phyloP scores from a whole-genome alignment of 495 filamentous ascomycete species.

The Cryomyces minteri region DNA sequence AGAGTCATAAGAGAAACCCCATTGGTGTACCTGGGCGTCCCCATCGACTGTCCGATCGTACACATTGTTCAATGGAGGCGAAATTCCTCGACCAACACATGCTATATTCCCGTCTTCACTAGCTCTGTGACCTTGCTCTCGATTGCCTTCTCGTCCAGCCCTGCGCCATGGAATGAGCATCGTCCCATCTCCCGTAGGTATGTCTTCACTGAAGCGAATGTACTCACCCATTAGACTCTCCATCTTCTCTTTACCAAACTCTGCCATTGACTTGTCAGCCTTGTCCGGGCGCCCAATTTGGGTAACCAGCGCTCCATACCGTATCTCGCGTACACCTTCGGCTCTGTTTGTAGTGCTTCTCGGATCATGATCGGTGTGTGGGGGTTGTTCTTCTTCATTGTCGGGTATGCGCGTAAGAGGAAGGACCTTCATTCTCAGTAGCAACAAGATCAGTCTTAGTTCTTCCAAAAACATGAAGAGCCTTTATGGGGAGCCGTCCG shows the following conservation, averaged over 20 bases:
- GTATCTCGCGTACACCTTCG: conserved; percentile 82
- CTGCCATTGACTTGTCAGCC: conserved; percentile 24
- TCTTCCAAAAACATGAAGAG: no score
- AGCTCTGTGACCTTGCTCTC: conserved; percentile 71
- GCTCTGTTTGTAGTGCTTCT: conserved; percentile 66
- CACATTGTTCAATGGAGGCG: background rate
- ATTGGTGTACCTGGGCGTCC: background rate
- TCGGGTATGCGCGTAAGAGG: conserved; percentile 79
- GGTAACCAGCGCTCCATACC: conserved; percentile 34
- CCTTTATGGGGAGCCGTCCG: no score
- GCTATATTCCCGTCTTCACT: conserved; percentile 37
- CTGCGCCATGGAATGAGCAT: conserved; percentile 22
- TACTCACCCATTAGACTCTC: conserved; percentile 55
- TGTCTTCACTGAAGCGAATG: background rate
- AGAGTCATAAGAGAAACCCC: background rate
- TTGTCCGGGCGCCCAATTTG: background rate
- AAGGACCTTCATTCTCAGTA: conserved; percentile 46
- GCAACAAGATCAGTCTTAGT: no score
- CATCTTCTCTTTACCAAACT: conserved; percentile 76
- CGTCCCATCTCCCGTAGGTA: background rate
- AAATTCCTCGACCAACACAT: background rate
- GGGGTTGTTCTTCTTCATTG: conserved; percentile 99
- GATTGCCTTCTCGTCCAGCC: conserved; percentile 78
- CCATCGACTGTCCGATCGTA: no score
- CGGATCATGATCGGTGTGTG: conserved; percentile 85